phyloP scores from a whole-genome alignment of 1,139 yeast species.

The Yamadazyma sp. region DNA sequence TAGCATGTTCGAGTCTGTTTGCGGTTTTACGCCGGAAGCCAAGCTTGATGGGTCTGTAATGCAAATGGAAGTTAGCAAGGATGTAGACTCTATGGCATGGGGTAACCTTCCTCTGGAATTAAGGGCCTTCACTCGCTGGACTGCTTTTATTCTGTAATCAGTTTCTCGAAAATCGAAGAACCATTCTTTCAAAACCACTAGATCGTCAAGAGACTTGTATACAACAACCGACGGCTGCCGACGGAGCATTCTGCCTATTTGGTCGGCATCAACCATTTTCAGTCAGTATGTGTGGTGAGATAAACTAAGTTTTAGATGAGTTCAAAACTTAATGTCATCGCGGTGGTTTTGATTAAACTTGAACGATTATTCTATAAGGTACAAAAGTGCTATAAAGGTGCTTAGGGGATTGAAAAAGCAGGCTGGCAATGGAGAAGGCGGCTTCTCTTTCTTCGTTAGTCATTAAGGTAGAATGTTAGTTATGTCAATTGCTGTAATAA shows the following conservation, averaged over 20 bases:
- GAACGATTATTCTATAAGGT: background rate
- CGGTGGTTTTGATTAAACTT: background rate
- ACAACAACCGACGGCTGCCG: constrained; percentile 51
- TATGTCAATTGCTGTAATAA: constrained; percentile 15
- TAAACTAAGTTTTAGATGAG: background rate
- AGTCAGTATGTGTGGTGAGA: background rate
- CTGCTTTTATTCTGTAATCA: constrained; percentile 32
- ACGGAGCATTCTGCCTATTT: constrained; percentile 13
- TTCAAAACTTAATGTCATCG: background rate
- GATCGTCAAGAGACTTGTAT: constrained; percentile 53
- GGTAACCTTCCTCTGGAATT: constrained; percentile 44
- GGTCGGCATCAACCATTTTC: constrained; percentile 7
- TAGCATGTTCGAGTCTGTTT: constrained; percentile 26
- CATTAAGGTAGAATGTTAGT: no score
- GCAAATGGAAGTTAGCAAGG: constrained; percentile 55
- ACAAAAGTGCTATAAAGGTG: background rate
- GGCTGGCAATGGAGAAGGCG: no score
- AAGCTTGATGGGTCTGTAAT: constrained; percentile 39
- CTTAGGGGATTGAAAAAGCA: background rate
- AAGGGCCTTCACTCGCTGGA: constrained; percentile 47
- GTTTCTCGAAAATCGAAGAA: constrained; percentile 45
- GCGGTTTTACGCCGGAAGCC: background rate
- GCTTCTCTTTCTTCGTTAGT: background rate
- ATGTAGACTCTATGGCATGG: constrained; percentile 56
- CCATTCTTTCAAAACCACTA: constrained; percentile 54